A percentile compares a stretch with the other conserved stretches of the same genome.
These are phyloP conservation scores for Pythium aquatile DNA, from an alignment of 352 stramenopile genomes.

Conservation along the genomic window DNA sequence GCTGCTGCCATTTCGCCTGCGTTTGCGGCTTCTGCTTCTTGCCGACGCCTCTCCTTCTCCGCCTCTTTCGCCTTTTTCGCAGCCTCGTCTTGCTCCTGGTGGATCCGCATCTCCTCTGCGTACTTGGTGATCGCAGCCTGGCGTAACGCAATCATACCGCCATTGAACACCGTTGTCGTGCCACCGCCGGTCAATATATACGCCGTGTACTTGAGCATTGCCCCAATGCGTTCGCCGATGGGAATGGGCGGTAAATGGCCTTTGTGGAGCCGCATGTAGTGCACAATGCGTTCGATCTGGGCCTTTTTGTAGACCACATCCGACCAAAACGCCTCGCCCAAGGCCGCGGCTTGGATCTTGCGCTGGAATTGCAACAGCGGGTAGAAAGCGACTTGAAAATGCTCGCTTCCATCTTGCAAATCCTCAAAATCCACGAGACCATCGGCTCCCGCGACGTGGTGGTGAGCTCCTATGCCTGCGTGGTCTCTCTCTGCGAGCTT, in stretches of 20 bases:
- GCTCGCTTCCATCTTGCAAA: slow-evolving; percentile 44
- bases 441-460: slow-evolving; percentile 23
- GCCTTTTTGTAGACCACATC: slow-evolving; percentile 35
- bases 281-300: slow-evolving; percentile 46
- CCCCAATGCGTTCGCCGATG: slow-evolving; percentile 30
- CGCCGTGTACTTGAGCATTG: slow-evolving; percentile 19
- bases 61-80: slow-evolving; percentile 18
- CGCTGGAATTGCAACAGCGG: slow-evolving; percentile 64
- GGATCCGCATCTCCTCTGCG: slow-evolving; percentile 35
- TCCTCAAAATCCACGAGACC: slow-evolving; percentile 57
- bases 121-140: slow-evolving; percentile 47
- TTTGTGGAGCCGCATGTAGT: slow-evolving; percentile 62
- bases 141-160: slow-evolving; percentile 30
- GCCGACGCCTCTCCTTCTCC: neutral
- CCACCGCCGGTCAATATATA: slow-evolving; percentile 18
- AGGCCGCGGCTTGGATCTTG: slow-evolving; percentile 43
- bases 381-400: slow-evolving; percentile 70
- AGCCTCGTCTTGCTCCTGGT: slow-evolving; percentile 16
- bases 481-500: slow-evolving; percentile 41
- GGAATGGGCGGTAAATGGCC: slow-evolving; percentile 48
- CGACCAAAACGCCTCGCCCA: slow-evolving; percentile 57
- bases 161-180: slow-evolving; percentile 25
- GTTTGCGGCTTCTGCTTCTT: slow-evolving; percentile 5
- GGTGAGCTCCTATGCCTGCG: slow-evolving; percentile 18
- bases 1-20: neutral